Evolutionary conservation across 208 protist species (phyloP), one percentile per base, ranked within the genome.

Genomic region (Acanthamoeba triangularis): DNA sequence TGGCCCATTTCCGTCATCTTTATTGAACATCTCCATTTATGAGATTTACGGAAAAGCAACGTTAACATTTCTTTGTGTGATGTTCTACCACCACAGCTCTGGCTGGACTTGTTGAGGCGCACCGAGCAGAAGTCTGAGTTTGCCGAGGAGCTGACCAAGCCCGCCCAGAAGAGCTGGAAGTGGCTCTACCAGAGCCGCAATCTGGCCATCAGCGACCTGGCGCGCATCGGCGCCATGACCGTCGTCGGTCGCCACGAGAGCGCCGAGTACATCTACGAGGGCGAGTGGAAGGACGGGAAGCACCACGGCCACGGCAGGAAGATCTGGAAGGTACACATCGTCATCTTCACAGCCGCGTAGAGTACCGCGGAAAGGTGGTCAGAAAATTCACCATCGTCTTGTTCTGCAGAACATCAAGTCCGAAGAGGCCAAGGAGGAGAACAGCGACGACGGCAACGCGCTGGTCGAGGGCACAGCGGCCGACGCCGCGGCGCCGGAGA

Each of bases 141-240:
- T 28, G 8, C 20, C 2, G 90, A 94, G 61, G 90, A 65, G 90
- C 49, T 80, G 37, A 52, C 18, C 20, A 94, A 94, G 90, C 90
- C 90, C 67, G 63, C 90, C 37, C 47, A 61, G 23, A 94, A 94
- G 90, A 94, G 65, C 44, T 94, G 90, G 90, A 94, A 78, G 65
- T 94, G 90, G 90, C 63, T 94, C 44, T 94, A 94, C 44, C 90
- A 80, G 63, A 80, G 63, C 63, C 35, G 49, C 25, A 33, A 78
- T 44, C 41, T 59, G 54, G 16, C 41, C 82, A 90, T 69, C 49
- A 61, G 54, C 28, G 47, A 67, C 54, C 47, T 90, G 54, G 41
- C 47, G 6, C n/a, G 47, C 52, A 69, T 90, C 56, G 8, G n/a
- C 37, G 18, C 56, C 8, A 25, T 11, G 25, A 13, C 59, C 35